Percentiles rank a stretch among this genome's conserved stretches.
Conservation (phyloP, 2,329 filamentous ascomycete genomes). For the Botrytis elliptica region DNA sequence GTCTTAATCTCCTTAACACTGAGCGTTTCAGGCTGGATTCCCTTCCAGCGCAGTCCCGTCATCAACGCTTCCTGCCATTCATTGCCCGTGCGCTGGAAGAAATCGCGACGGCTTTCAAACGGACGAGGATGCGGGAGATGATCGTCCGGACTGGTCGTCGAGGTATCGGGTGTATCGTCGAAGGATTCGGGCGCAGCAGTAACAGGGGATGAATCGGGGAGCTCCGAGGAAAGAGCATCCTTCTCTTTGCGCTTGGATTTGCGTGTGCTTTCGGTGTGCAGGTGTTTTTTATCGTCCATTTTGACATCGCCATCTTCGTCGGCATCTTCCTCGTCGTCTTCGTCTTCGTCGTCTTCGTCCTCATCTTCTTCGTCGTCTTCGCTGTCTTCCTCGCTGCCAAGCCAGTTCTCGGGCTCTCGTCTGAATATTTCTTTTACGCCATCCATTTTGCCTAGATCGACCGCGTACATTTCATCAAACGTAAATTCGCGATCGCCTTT, state of each 20-base stretch:
- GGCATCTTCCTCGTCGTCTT: constrained; percentile 49
- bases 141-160: constrained; percentile 32
- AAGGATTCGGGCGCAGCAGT: constrained; percentile 48
- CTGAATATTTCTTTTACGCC: constrained; percentile 90
- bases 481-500: constrained; percentile 94
- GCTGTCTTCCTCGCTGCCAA: constrained; percentile 64
- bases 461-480: constrained; percentile 90
- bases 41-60: constrained; percentile 68
- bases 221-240: constrained; percentile 30
- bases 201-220: neutral
- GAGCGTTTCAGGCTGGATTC: constrained; percentile 64
- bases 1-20: constrained; percentile 90
- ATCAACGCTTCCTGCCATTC: constrained; percentile 90
- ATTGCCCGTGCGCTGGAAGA: constrained; percentile 82
- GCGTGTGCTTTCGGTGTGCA: constrained; percentile 47
- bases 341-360: constrained; percentile 48
- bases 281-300: constrained; percentile 38
- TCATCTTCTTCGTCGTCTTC: constrained; percentile 56
- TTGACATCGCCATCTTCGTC: constrained; percentile 48
- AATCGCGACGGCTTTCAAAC: constrained; percentile 88
- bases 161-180: constrained; percentile 48
- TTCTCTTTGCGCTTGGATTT: constrained; percentile 59
- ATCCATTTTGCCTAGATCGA: constrained; percentile 92
- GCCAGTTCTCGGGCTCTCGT: constrained; percentile 82
- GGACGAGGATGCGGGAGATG: constrained; percentile 40